These are phyloP conservation scores for Hymenoscyphus scutula DNA, from an alignment of 2,329 filamentous ascomycete genomes.

Conservation along the genomic window DNA sequence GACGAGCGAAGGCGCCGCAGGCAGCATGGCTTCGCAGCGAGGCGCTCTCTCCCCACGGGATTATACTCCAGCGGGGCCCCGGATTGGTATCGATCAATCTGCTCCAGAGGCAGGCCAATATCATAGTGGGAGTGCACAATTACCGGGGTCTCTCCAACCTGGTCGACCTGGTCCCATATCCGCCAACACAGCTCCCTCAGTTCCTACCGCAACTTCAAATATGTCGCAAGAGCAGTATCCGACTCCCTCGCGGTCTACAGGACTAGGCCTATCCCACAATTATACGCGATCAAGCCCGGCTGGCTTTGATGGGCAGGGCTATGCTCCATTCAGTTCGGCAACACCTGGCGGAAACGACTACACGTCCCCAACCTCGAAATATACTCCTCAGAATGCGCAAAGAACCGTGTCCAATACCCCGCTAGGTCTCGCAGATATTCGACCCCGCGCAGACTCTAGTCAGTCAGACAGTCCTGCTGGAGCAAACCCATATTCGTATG, in stretches of 20 bases:
- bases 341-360: constrained; percentile 63
- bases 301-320: constrained; percentile 52
- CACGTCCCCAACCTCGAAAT: constrained; percentile 56
- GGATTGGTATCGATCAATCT: constrained; percentile 60
- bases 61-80: constrained; percentile 46
- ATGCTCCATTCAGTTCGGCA: constrained; percentile 57
- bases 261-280: constrained; percentile 64
- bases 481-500: constrained; percentile 56
- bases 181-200: constrained; percentile 55
- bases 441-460: constrained; percentile 79
- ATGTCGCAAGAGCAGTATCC: constrained; percentile 56
- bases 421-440: constrained; percentile 86
- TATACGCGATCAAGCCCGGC: constrained; percentile 85
- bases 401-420: constrained; percentile 76
- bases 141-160: constrained; percentile 62
- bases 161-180: constrained; percentile 53
- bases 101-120: constrained; percentile 48
- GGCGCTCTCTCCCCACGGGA: constrained; percentile 41
- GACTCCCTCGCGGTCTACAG: constrained; percentile 64
- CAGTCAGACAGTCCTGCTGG: constrained; percentile 70
- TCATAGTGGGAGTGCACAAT: constrained; percentile 39
- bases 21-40: constrained; percentile 32
- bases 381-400: constrained; percentile 56
- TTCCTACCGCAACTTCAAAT: constrained; percentile 54
- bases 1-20: constrained; percentile 42